These are phyloP conservation scores for Mallotus japonicus DNA, from an alignment of 441 rosid genomes.

Conservation along the genomic window DNA sequence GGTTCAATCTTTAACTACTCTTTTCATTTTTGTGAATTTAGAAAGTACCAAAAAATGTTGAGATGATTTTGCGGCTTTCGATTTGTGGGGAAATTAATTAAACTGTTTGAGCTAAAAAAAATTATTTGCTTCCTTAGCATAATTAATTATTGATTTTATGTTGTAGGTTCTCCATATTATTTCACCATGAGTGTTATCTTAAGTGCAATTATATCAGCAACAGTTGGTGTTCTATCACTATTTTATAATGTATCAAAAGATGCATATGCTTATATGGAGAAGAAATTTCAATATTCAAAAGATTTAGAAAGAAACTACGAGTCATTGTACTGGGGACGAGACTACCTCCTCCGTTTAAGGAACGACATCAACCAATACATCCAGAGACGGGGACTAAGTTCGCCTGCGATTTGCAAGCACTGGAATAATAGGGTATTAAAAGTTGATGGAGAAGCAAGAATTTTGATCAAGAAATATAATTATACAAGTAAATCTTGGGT, in stretches of 20 bases:
- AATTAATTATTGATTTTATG: too few species aligned
- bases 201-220: too few species aligned
- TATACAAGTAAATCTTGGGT: not conserved
- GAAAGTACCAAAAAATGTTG: too few species aligned
- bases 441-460: constrained; percentile 6
- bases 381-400: not conserved
- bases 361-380: not conserved
- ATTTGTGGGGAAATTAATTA: too few species aligned
- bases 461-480: not conserved
- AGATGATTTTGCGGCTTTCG: too few species aligned
- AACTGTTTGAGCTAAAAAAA: too few species aligned
- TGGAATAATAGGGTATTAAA: constrained; percentile 7
- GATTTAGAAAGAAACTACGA: not conserved
- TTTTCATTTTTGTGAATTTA: too few species aligned
- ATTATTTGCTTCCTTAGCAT: not conserved
- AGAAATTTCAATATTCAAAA: not conserved
- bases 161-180: too few species aligned
- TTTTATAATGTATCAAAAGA: not conserved
- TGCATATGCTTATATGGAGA: not conserved
- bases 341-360: not conserved
- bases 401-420: not conserved
- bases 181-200: too few species aligned
- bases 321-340: not conserved
- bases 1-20: too few species aligned
- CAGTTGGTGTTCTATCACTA: not conserved